Evolutionary conservation across 306 rosid genomes (phyloP).

Genomic region (Medicago ruthenica): DNA sequence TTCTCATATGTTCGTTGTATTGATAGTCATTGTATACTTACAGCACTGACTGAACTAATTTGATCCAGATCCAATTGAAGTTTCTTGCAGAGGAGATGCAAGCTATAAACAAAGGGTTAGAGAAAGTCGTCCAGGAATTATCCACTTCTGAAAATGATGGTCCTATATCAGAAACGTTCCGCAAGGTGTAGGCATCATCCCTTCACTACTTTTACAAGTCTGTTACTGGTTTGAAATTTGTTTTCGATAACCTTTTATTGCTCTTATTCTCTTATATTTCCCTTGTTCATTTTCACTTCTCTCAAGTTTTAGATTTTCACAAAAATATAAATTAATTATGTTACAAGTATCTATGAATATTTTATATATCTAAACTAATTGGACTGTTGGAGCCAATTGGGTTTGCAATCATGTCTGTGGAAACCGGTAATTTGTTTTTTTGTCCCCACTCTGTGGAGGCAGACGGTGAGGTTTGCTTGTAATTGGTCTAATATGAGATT

Average conservation of each 20-base stretch:
- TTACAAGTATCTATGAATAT: background rate
- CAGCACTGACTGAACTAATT: constrained; percentile 41
- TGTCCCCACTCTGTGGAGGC: constrained; percentile 13
- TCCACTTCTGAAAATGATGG: constrained; percentile 84
- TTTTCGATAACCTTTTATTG: constrained; percentile 3
- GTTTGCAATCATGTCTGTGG: constrained; percentile 27
- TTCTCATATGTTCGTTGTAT: constrained; percentile 38
- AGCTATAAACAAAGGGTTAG: constrained; percentile 90
- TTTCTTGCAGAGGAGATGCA: constrained; percentile 96
- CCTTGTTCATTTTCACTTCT: constrained; percentile 23
- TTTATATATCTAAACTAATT: background rate
- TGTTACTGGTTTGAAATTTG: constrained; percentile 13
- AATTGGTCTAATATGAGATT: constrained; percentile 37
- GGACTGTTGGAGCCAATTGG: constrained; percentile 15
- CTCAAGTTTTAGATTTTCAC: constrained; percentile 21
- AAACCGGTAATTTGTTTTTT: background rate
- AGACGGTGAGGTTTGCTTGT: constrained; percentile 21
- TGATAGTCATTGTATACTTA: constrained; percentile 19
- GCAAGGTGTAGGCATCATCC: constrained; percentile 56
- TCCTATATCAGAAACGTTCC: constrained; percentile 73
- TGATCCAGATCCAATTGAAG: constrained; percentile 76
- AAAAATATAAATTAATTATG: background rate
- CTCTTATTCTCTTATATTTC: background rate
- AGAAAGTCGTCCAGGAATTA: constrained; percentile 82
- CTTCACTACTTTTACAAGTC: constrained; percentile 8